Evolutionary conservation across 2,329 filamentous ascomycete species (phyloP), one percentile per base, ranked within the genome.

Genomic region (Colletotrichum lini): DNA sequence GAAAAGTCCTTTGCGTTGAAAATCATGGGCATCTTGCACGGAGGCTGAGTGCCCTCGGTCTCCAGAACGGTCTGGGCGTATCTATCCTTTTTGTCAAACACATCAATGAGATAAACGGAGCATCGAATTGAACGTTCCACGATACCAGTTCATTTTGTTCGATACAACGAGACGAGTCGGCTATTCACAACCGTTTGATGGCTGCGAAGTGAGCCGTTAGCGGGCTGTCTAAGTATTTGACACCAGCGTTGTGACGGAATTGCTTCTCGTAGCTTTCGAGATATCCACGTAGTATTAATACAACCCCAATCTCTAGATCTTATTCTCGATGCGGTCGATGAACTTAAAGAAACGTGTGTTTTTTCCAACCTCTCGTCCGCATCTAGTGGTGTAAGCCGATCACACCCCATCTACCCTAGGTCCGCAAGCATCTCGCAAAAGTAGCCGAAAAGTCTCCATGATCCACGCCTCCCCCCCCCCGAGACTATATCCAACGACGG

Each of bases 381-480:
- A 13, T 21, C n/a, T 26, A 7, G 59, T 50, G 35, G 10, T n/a
- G 12, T 9, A 52, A n/a, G 13, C 13, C n/a, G 13, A 16, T 2
- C 8, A 18, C 13, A 26, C 23, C 8, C 16, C 13, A 10, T 7
- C 26, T 26, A 38, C 10, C 8, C 30, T 9, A 10, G 8, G 30
- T n/a, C 50, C n/a, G 18, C 13, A 7, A 50, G 30, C 45, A 35
- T 18, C 8, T 23, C 13, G 1, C 50, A 68, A 68, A 21, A 21
- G 65, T 57, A 2, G n/a, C 60, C 65, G 65, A 65, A 65, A 65
- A 68, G 65, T 58, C 60, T 68, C 44, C 60, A 68, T 40, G 35
- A 4, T 38, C 52, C 23, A 15, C 60, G 6, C 3, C 2, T 5
- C 30, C 7, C 9, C 42, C 4, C 5, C 42, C 4, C 5, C 42